Percentiles rank a stretch among this genome's conserved stretches.
These are phyloP conservation scores for Porcisia hertigi DNA, from an alignment of 208 protist genomes.

Conservation along the genomic window DNA sequence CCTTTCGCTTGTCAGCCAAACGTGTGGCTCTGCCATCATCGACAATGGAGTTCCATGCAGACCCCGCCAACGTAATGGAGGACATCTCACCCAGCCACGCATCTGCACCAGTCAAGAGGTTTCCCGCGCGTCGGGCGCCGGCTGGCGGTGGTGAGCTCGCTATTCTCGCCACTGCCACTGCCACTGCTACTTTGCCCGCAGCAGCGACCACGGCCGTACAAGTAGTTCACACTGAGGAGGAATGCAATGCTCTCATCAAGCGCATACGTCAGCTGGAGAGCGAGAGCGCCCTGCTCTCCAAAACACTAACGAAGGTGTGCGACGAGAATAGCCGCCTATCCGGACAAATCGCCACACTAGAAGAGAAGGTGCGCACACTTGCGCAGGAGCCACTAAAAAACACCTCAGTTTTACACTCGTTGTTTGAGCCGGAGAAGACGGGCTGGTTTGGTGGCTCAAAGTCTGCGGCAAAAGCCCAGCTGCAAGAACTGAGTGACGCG, in stretches of 20 bases:
- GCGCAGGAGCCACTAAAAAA: conserved; percentile 35
- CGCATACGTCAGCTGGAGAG: conserved; percentile 67
- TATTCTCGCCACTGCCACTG: no score
- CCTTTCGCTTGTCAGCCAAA: background rate
- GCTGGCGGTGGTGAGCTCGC: background rate
- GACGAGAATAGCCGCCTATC: conserved; percentile 80
- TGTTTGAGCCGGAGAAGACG: conserved; percentile 81
- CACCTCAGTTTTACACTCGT: conserved; percentile 60
- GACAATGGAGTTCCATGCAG: conserved; percentile 22
- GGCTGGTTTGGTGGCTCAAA: conserved; percentile 85
- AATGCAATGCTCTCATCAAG: conserved; percentile 64
- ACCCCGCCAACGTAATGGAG: conserved; percentile 10
- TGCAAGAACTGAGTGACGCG: conserved; percentile 59
- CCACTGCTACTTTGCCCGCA: background rate
- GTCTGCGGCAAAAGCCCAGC: conserved; percentile 55
- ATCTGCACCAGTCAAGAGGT: conserved; percentile 10
- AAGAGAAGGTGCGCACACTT: conserved; percentile 52
- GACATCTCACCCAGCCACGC: background rate
- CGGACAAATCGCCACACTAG: conserved; percentile 27
- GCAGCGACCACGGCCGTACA: conserved; percentile 26
- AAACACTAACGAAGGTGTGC: conserved; percentile 69
- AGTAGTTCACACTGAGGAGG: conserved; percentile 44
- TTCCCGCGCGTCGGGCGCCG: conserved; percentile 17
- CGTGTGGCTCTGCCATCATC: no score
- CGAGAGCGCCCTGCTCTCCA: conserved; percentile 61